Conservation (phyloP, 257 asterid genomes). For the Handroanthus guayacan region DNA sequence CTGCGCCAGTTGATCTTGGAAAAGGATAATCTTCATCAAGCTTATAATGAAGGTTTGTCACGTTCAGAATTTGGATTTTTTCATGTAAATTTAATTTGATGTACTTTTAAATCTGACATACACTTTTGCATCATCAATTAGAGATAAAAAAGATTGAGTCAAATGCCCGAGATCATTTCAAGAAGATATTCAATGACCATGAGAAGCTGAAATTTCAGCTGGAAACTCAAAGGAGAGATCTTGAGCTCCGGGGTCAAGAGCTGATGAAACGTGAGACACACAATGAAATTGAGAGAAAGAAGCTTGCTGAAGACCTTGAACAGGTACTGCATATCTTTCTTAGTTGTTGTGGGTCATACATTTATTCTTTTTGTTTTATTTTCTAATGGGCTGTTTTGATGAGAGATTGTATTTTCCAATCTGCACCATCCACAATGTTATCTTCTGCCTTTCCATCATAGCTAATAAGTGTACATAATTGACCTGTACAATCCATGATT, state of each 20-base stretch:
- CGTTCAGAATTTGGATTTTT: constrained; percentile 33
- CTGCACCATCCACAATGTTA: constrained; percentile 23
- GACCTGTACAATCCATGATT: neutral
- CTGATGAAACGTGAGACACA: constrained; percentile 80
- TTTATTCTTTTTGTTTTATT: constrained; percentile 15
- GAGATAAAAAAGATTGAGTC: constrained; percentile 82
- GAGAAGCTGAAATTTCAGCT: constrained; percentile 75
- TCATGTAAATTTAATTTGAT: constrained; percentile 15
- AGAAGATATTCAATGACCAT: constrained; percentile 76
- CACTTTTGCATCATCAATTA: constrained; percentile 45
- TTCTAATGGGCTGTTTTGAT: constrained; percentile 6
- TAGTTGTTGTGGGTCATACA: constrained; percentile 12
- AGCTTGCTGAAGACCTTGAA: constrained; percentile 77
- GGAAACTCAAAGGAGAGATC: constrained; percentile 74
- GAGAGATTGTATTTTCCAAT: constrained; percentile 16
- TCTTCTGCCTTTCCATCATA: constrained; percentile 26
- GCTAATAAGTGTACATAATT: constrained; percentile 14
- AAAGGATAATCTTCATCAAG: constrained; percentile 72
- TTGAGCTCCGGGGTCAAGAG: constrained; percentile 71
- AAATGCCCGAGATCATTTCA: constrained; percentile 80
- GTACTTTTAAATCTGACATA: constrained; percentile 32
- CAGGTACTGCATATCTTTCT: constrained; percentile 60
- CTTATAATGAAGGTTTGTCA: constrained; percentile 74
- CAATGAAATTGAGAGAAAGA: constrained; percentile 75
- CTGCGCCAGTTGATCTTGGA: constrained; percentile 60